Percentiles rank a stretch among this genome's conserved stretches.
Evolutionary conservation across 345 rosid genomes (phyloP).

Genomic region (Murraya koenigii): DNA sequence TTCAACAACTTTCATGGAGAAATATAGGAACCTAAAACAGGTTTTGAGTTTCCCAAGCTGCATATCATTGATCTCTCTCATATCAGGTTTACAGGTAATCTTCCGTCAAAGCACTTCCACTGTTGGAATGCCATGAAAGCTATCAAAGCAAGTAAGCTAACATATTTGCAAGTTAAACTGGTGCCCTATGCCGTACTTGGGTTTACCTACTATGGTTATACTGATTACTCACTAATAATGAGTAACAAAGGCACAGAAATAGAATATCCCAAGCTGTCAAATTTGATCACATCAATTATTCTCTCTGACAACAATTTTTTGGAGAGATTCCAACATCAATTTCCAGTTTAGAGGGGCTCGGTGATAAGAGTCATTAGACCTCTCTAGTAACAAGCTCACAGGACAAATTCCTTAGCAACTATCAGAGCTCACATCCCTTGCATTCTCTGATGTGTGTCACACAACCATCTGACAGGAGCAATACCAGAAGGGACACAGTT

Average conservation of each 20-base stretch:
- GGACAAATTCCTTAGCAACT: neutral
- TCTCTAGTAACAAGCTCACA: neutral
- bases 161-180: neutral
- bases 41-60: neutral
- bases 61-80: neutral
- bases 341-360: neutral
- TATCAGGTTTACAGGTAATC: neutral
- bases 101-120: neutral
- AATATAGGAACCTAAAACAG: neutral
- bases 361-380: no score
- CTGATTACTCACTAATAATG: neutral
- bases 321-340: slow-evolving; percentile 1
- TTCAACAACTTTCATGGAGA: neutral
- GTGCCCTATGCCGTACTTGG: accelerated
- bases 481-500: neutral
- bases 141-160: neutral
- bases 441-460: neutral
- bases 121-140: neutral
- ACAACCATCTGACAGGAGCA: neutral
- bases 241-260: neutral
- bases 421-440: neutral
- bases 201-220: neutral
- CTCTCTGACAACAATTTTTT: neutral
- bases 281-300: neutral
- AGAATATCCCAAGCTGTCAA: neutral